phyloP scores from a whole-genome alignment of 2,329 filamentous ascomycete species.

The Dactylellina leptospora region DNA sequence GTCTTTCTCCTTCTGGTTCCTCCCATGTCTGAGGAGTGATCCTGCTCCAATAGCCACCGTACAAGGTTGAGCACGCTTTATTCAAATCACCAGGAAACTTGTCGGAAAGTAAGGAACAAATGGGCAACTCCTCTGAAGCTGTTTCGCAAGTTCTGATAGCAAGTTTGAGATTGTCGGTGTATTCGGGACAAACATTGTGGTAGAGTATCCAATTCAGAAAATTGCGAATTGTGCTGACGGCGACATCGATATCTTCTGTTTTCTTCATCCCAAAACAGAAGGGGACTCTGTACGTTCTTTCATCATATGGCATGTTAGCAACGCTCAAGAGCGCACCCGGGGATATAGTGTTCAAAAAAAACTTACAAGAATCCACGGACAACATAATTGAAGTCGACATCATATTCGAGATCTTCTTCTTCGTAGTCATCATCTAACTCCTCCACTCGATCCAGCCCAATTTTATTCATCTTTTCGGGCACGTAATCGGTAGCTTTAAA shows the following conservation, averaged over 20 bases:
- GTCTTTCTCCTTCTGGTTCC: constrained; percentile 20
- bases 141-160: constrained; percentile 73
- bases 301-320: constrained; percentile 60
- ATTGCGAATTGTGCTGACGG: constrained; percentile 76
- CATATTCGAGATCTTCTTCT: constrained; percentile 69
- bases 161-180: constrained; percentile 71
- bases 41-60: constrained; percentile 64
- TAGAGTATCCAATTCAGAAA: constrained; percentile 87
- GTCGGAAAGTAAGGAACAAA: constrained; percentile 65
- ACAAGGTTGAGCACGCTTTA: constrained; percentile 74
- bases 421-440: constrained; percentile 63
- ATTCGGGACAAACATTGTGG: constrained; percentile 87
- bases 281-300: constrained; percentile 65
- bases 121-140: constrained; percentile 73
- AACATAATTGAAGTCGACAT: constrained; percentile 80
- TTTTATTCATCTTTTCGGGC: constrained; percentile 58
- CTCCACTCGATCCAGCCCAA: constrained; percentile 61
- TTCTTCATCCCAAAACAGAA: constrained; percentile 68
- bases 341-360: not conserved
- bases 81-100: constrained; percentile 82
- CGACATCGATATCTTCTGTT: constrained; percentile 66
- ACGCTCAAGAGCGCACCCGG: not conserved
- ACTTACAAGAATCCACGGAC: constrained; percentile 77
- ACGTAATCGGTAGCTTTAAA: constrained; percentile 72
- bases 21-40: constrained; percentile 32